Evolutionary conservation across 306 rosid species (phyloP), one percentile per base, ranked within the genome.

Genomic region (Urtica urens): DNA sequence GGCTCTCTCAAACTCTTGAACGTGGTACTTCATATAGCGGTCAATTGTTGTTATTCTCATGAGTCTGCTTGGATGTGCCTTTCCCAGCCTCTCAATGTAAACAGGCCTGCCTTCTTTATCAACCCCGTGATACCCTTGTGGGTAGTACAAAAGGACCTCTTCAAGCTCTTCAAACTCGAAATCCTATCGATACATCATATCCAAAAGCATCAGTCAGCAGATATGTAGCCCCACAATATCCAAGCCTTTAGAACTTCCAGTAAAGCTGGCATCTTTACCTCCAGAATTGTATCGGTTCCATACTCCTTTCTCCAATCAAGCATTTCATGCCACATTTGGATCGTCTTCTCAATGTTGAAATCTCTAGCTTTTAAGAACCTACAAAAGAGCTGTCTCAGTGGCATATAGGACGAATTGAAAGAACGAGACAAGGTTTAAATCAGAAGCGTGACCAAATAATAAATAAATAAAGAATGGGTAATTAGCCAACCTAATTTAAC

Each of bases 101-200:
- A 92, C 71, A 1, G 99, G 96, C 59, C 99, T 85, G 53, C 99
- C 99, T 60, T 92, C 99, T 72, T 70, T 92, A 46, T 92, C 99
- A 68, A 85, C 75, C 41, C 96, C 99, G 66, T 92, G 99, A 46
- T 92, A 85, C 46, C 96, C 99, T 58, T 92, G 99, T 48, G 99
- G 99, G 58, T 92, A 92, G 66, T 77, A 85, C 70, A 85, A 92
- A 71, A 85, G 51, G 39, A 92, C 96, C 72, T 78, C 99, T 63
- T 85, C 94, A 41, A 78, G 87, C 73, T 92, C 99, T 65, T 75
- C 80, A 57, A 82, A 85, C 53, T 79, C 94, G 48, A 82, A 92
- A 73, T 82, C 96, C 99, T 92, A 53, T 68, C 52, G 35, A 38
- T 46, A 21, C n/a, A 48, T 52, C 19, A 73, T 37, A 44, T 34